Base-by-base conservation (phyloP, 1,284 basidiomycete genomes). In the Ustilago vetiveriae region DNA sequence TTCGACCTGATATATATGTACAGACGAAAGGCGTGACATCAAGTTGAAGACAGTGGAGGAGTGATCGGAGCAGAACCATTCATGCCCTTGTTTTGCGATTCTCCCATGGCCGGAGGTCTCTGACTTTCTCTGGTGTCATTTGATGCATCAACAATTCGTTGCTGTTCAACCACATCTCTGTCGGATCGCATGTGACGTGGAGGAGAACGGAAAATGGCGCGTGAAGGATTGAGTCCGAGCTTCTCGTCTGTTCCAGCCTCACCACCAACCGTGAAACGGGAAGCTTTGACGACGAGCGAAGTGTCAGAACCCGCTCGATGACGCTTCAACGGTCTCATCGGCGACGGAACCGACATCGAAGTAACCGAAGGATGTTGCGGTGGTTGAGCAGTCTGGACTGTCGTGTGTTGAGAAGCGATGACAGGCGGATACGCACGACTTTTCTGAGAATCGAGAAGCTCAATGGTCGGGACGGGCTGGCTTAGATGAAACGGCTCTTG, bases 251-350 rank as follows among this genome's bases (percentile, higher is more conserved):
- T 6, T 35, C 33, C 13, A 16, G 40, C 30, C 1, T 14, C 33
- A 3, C 37, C 45, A 8, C 38, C 30, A 22, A 47, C 32, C n/a
- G 35, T 27, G n/a, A 49, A 46, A 6, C 62, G 62, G 17, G 55
- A 40, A 16, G 45, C 26, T 27, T 48, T 56, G 19, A 57, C 41
- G 5, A 65, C 46, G 26, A 65, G 54, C 11, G 54, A 58, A 2
- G 62, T 65, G 23, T 65, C 62, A 7, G 62, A 65, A 1, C 47
- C 62, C 6, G 62, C 54, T 1, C 62, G 44, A 9, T 45, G 39
- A 16, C 62, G 22, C n/a, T 65, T 65, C 3, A 36, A 11, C 6
- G 50, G 62, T 23, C 50, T 24, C 3, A 26, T 6, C 14, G 36
- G n/a, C 8, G 17, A n/a, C 0, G 43, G 48, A 3, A 43, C 33